Evolutionary conservation across 140 eudicot genomes (phyloP).

Genomic region (Flaveria floridana): DNA sequence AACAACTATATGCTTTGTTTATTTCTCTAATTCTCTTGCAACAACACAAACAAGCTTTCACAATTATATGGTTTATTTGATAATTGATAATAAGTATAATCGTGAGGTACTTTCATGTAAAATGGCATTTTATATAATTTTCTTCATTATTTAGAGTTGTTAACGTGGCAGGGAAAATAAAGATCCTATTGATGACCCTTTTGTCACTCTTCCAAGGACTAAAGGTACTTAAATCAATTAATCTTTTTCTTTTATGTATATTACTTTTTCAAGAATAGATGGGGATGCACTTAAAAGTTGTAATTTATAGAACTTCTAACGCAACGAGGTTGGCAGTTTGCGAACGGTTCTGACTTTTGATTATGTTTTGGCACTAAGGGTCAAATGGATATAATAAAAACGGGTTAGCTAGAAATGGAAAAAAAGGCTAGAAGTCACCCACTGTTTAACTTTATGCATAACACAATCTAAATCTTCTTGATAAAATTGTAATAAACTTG

Average conservation of each 20-base stretch:
- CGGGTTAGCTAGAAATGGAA: not conserved
- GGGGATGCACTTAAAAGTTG: constrained; percentile 21
- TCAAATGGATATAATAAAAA: not conserved
- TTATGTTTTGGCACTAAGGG: not conserved
- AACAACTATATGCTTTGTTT: not conserved
- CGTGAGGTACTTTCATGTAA: not conserved
- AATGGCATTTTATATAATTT: not conserved
- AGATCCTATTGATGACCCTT: constrained; percentile 40
- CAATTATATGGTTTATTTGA: constrained; percentile 11
- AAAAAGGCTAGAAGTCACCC: not conserved
- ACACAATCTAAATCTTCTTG: not conserved
- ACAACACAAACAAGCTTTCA: not conserved
- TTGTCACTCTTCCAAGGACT: constrained; percentile 25
- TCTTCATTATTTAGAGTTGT: constrained; percentile 10
- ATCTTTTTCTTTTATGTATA: constrained; percentile 9
- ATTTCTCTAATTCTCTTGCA: not conserved
- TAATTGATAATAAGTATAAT: not conserved
- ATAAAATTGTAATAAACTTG: not conserved
- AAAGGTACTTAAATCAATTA: constrained; percentile 29
- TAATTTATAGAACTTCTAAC: not conserved
- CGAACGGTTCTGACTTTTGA: not conserved
- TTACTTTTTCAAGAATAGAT: constrained; percentile 3
- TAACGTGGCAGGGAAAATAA: constrained; percentile 40
- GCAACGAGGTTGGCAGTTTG: not conserved
- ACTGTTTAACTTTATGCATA: constrained; percentile 1